Percentiles rank a stretch among this genome's conserved stretches.
Conservation (phyloP, 2,329 filamentous ascomycete species). For the Fusarium mexicanum region DNA sequence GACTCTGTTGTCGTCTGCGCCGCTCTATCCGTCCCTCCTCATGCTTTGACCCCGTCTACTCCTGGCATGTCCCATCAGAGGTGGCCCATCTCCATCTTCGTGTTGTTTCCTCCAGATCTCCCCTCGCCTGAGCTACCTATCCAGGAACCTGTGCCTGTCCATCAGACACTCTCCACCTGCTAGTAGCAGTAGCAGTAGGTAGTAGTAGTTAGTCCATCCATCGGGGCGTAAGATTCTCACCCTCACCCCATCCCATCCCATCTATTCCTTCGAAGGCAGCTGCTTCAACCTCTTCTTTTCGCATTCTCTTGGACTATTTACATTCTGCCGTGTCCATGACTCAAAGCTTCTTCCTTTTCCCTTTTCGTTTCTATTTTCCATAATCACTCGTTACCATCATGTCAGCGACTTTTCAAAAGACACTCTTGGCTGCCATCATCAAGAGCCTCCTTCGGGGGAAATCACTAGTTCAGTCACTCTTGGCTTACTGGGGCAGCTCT, state of each 20-base stretch:
- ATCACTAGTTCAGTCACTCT: conserved; percentile 66
- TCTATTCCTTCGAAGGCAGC: conserved; percentile 18
- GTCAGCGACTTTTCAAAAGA: conserved; percentile 62
- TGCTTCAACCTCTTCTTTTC: conserved; percentile 20
- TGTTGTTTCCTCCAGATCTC: conserved; percentile 33
- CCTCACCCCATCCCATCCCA: conserved; percentile 26
- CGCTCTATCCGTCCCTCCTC: conserved; percentile 6
- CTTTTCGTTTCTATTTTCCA: conserved; percentile 31
- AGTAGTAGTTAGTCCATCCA: conserved; percentile 8
- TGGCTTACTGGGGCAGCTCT: conserved; percentile 64
- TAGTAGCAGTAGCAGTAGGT: conserved; percentile 23
- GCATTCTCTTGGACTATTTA: conserved; percentile 38
- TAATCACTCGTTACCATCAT: conserved; percentile 65
- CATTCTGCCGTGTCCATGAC: conserved; percentile 37
- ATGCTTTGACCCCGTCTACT: conserved; percentile 10
- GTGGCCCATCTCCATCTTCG: conserved; percentile 26
- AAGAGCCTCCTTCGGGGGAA: conserved; percentile 68
- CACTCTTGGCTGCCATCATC: conserved; percentile 63
- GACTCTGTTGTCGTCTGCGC: conserved; percentile 15
- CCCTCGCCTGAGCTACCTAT: conserved; percentile 29
- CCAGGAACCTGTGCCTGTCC: conserved; percentile 30
- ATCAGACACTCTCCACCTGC: conserved; percentile 35
- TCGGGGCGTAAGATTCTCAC: conserved; percentile 39
- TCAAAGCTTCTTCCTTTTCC: background rate
- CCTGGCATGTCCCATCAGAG: conserved; percentile 34